These are phyloP conservation scores for Eimeria necatrix DNA, from an alignment of 169 alveolate species.

Conservation along the genomic window DNA sequence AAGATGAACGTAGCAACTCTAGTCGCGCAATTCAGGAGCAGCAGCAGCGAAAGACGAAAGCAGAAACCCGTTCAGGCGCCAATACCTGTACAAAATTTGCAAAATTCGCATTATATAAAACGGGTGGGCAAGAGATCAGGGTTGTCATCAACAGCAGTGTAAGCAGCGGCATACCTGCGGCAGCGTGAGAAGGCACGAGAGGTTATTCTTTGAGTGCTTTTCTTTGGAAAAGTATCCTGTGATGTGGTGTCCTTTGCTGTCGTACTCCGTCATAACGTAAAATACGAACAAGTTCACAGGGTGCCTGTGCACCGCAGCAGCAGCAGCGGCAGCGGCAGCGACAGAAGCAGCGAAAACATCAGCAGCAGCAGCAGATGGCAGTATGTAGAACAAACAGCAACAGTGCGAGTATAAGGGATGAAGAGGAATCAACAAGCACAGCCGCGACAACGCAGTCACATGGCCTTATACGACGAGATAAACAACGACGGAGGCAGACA, in stretches of 20 bases:
- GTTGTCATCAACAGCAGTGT: background rate
- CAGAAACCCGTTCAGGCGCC: background rate
- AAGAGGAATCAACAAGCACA: background rate
- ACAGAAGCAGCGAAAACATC: background rate
- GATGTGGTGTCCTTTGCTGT: constrained; percentile 93
- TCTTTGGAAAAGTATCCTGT: constrained; percentile 95
- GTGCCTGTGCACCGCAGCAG: constrained; percentile 81
- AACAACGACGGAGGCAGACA: background rate
- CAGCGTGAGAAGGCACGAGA: constrained; percentile 93
- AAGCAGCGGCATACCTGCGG: constrained; percentile 88
- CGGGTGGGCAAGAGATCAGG: background rate
- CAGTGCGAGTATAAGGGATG: background rate
- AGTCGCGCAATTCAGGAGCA: background rate
- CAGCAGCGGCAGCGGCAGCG: background rate
- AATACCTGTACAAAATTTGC: no score
- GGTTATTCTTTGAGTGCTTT: constrained; percentile 93
- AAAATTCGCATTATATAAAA: no score
- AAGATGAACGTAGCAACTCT: background rate
- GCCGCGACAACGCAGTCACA: no score
- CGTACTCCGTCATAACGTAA: constrained; percentile 96
- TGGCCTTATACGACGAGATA: background rate
- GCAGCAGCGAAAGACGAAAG: background rate
- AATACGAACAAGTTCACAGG: constrained; percentile 93
- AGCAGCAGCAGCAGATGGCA: background rate
- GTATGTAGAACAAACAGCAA: background rate